These are phyloP conservation scores for Coemansia linderi DNA, from an alignment of 371 early-diverging fungal species.

Conservation along the genomic window DNA sequence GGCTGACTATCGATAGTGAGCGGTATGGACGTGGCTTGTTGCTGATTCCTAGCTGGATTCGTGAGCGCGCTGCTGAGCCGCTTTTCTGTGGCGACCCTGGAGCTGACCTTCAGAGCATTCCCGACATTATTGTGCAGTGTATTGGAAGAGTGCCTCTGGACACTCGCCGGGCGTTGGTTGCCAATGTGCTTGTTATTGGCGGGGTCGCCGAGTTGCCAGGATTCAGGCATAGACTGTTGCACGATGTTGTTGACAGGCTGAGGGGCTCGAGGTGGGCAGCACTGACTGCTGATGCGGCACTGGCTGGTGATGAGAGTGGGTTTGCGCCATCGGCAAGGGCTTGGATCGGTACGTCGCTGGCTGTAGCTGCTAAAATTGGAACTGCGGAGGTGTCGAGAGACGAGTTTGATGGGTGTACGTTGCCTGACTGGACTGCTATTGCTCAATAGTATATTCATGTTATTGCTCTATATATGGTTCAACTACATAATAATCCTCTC, in stretches of 20 bases:
- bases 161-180: constrained; percentile 67
- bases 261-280: constrained; percentile 26
- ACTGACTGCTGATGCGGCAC: constrained; percentile 32
- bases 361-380: constrained; percentile 44
- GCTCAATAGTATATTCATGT: background rate
- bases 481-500: too few species aligned
- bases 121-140: constrained; percentile 15
- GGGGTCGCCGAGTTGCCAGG: constrained; percentile 79
- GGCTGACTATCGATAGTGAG: constrained; percentile 7
- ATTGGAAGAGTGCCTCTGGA: constrained; percentile 64
- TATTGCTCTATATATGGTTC: too few species aligned
- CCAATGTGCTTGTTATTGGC: constrained; percentile 73
- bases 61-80: constrained; percentile 80
- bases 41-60: constrained; percentile 83
- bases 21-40: constrained; percentile 54
- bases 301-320: constrained; percentile 31
- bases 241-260: constrained; percentile 63
- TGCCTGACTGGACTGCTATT: constrained; percentile 22
- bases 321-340: constrained; percentile 35
- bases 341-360: constrained; percentile 52
- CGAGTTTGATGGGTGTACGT: constrained; percentile 22
- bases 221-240: constrained; percentile 65
- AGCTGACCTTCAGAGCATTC: constrained; percentile 47
- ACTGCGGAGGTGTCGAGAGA: constrained; percentile 41
- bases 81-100: constrained; percentile 83